Percentiles rank a stretch among this genome's conserved stretches.
Evolutionary conservation across 1,284 basidiomycete genomes (phyloP).

Genomic region (Volvariella volvacea): DNA sequence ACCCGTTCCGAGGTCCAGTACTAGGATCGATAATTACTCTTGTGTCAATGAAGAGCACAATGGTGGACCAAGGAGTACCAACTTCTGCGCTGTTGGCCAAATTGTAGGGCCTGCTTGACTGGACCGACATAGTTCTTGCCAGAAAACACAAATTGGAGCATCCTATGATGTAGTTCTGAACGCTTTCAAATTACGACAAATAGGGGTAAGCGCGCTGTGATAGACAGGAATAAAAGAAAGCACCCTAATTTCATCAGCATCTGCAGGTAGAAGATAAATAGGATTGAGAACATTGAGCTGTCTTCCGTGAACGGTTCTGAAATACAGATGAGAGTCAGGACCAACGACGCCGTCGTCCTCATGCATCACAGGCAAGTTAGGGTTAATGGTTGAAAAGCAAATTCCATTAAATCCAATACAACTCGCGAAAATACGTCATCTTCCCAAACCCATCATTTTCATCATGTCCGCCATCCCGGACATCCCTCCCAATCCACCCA

Average conservation of each 20-base stretch:
- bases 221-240: constrained; percentile 10
- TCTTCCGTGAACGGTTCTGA: constrained; percentile 39
- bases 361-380: constrained; percentile 3
- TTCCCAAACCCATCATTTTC: constrained; percentile 82
- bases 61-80: constrained; percentile 14
- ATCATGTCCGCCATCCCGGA: constrained; percentile 70
- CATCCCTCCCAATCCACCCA: constrained; percentile 57
- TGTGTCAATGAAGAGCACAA: constrained; percentile 6
- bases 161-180: constrained; percentile 51
- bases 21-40: constrained; percentile 20
- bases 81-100: constrained; percentile 37
- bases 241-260: constrained; percentile 56
- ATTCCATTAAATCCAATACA: no score
- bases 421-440: constrained; percentile 13
- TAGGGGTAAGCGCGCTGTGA: constrained; percentile 3
- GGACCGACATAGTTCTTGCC: constrained; percentile 61
- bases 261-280: constrained; percentile 53
- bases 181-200: constrained; percentile 31
- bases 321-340: constrained; percentile 43
- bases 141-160: constrained; percentile 57
- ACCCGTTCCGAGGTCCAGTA: constrained; percentile 65
- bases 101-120: constrained; percentile 45
- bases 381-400: constrained; percentile 1
- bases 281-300: constrained; percentile 42
- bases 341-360: constrained; percentile 13